Evolutionary conservation across 169 alveolate genomes (phyloP), one percentile per base, ranked within the genome.

Genomic region (Cryptosporidium bovis): DNA sequence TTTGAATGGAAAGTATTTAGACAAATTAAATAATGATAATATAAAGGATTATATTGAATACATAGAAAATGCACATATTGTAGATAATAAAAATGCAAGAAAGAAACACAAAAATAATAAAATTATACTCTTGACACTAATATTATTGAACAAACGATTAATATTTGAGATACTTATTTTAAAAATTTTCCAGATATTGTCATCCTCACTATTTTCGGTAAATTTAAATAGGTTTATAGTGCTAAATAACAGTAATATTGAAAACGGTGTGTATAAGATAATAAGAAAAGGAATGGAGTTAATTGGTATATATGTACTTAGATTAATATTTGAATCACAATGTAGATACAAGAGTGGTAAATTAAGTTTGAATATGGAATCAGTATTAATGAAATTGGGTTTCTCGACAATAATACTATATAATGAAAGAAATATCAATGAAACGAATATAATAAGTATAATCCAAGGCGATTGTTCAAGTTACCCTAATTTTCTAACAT

Each of bases 401-500:
- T 77, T 58, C 31, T 44, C 64, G n/a, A 56, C 64, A 48, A 18
- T 77, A 18, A 18, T 77, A 4, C 34, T 16, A 15, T 29, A 58
- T 48, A 10, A n/a, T 18, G 24, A 36, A n/a, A 8, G 0, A 34
- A 3, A 46, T 40, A n/a, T 12, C 15, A 40, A 16, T 10, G 29
- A 15, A 15, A 58, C 48, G 1, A 77, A 77, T 29, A 77, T 62
- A 34, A 60, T 77, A 33, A 58, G 40, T 7, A 48, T 77, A n/a
- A 56, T 60, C 5, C 55, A 58, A 34, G 71, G 77, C 18, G 87
- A 77, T 20, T 77, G 87, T 40, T 56, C 87, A 10, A 77, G 87
- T 15, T 62, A 34, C 48, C 87, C 87, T 7, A 36, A 60, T 44
- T 50, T 77, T 7, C n/a, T 77, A 44, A 60, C 46, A 2, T 77